Conservation (phyloP, 306 rosid genomes). For the Albizia julibrissin region DNA sequence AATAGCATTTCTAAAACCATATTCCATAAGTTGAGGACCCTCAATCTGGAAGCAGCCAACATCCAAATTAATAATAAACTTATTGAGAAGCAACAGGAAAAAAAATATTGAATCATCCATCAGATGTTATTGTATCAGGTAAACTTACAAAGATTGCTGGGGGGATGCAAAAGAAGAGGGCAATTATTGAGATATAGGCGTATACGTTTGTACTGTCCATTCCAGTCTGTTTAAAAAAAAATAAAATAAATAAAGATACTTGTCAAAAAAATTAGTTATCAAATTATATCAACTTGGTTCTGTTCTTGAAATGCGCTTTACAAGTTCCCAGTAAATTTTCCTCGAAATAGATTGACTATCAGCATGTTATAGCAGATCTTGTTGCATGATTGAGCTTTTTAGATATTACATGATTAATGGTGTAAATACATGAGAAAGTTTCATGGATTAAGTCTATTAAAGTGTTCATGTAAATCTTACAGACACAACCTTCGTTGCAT, state of each 20-base stretch:
- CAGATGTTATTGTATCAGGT: not conserved
- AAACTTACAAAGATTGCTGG: slow-evolving; percentile 66
- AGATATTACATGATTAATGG: not conserved
- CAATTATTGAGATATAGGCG: slow-evolving; percentile 79
- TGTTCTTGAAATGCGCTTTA: not conserved
- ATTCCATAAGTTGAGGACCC: slow-evolving; percentile 67
- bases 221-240: slow-evolving; percentile 52
- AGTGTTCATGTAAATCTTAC: not conserved
- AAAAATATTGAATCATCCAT: not conserved
- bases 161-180: slow-evolving; percentile 68
- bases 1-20: slow-evolving; percentile 68
- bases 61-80: not conserved
- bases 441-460: not conserved
- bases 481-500: not conserved
- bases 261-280: not conserved
- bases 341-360: not conserved
- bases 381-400: not conserved
- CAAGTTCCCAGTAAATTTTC: slow-evolving; percentile 32
- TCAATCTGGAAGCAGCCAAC: slow-evolving; percentile 61
- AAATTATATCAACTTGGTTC: not conserved
- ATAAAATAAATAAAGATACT: slow-evolving; percentile 3
- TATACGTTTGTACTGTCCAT: slow-evolving; percentile 81
- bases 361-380: not conserved
- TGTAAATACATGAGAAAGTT: not conserved
- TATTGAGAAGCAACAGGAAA: not conserved